These are phyloP conservation scores for Hemisphaericaspora xylofermentans DNA, from an alignment of 1,139 yeast species.

Conservation along the genomic window DNA sequence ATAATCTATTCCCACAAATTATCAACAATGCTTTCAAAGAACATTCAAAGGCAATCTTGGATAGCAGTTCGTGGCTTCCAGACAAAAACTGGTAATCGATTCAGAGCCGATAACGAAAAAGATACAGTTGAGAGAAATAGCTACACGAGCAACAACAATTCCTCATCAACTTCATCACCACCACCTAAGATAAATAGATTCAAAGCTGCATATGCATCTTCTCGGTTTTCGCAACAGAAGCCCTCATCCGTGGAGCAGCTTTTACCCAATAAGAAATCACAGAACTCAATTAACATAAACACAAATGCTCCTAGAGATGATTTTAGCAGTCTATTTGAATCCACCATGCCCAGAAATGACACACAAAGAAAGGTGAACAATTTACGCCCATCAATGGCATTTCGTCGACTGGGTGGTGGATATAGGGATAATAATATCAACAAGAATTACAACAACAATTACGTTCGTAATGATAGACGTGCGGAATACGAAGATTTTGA, in stretches of 20 bases:
- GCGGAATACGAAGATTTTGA: too few relatives aligned
- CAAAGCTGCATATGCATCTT: neutral
- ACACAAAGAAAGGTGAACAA: too few relatives aligned
- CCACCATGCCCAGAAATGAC: neutral
- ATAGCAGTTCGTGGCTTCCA: neutral
- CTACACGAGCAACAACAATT: too few relatives aligned
- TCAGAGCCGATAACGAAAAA: constrained; percentile 1
- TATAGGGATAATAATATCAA: too few relatives aligned
- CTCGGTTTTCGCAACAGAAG: neutral
- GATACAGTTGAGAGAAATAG: neutral
- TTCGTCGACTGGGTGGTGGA: too few relatives aligned
- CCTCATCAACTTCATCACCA: neutral
- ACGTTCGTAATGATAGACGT: too few relatives aligned
- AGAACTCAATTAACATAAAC: too few relatives aligned
- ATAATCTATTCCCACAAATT: neutral
- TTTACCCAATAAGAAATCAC: too few relatives aligned
- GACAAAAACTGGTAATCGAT: neutral
- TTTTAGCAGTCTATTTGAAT: neutral
- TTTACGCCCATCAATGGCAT: too few relatives aligned
- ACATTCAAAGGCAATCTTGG: neutral
- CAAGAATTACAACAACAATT: too few relatives aligned
- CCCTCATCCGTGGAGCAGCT: too few relatives aligned
- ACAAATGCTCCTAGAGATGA: neutral
- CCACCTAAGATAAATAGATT: neutral
- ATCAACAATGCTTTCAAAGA: neutral